Evolutionary conservation across 345 rosid genomes (phyloP).

Genomic region (Brassica rapa): DNA sequence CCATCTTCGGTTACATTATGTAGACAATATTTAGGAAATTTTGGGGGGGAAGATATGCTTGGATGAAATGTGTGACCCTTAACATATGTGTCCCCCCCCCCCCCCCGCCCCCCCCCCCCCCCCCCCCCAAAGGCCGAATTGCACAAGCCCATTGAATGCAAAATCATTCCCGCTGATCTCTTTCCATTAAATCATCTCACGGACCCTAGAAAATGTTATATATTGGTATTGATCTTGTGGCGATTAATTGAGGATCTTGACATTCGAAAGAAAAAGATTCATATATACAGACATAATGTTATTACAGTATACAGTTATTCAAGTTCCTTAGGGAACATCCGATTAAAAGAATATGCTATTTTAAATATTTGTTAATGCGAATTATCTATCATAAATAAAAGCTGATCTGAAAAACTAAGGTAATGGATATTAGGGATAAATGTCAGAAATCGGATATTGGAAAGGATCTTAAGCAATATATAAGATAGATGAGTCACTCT

Average conservation of each 20-base stretch:
- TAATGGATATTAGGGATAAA: neutral
- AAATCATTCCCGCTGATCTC: neutral
- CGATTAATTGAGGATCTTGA: neutral
- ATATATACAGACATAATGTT: neutral
- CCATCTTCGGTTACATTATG: too few relatives aligned
- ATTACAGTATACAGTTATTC: neutral
- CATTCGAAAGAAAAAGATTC: neutral
- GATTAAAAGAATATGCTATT: neutral
- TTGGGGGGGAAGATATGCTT: too few relatives aligned
- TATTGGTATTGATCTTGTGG: neutral
- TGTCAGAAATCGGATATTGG: too few relatives aligned
- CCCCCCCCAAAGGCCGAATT: neutral
- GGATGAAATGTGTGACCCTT: too few relatives aligned
- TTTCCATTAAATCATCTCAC: neutral
- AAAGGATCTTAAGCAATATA: too few relatives aligned
- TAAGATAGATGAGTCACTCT: too few relatives aligned
- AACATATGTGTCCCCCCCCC: too few relatives aligned
- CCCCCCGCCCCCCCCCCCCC: too few relatives aligned
- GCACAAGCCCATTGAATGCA: neutral
- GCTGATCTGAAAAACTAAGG: constrained; percentile 22
- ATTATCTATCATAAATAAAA: constrained; percentile 5
- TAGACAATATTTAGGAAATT: too few relatives aligned
- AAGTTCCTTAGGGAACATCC: neutral
- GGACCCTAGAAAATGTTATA: too few relatives aligned
- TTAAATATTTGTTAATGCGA: neutral